Percentiles rank a stretch among this genome's conserved stretches.
These are phyloP conservation scores for Iberis amara DNA, from an alignment of 441 rosid species.

Conservation along the genomic window DNA sequence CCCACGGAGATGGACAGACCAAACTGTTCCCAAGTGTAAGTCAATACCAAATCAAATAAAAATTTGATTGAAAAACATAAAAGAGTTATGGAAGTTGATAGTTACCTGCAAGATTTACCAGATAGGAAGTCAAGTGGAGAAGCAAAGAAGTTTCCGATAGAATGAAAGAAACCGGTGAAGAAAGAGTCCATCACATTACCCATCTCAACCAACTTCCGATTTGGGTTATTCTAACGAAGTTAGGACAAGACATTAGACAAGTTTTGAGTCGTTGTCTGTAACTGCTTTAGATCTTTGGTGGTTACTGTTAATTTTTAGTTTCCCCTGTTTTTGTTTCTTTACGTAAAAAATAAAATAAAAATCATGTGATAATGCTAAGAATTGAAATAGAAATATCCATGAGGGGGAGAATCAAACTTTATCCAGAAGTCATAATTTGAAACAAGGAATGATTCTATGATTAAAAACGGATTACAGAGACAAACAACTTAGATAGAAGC, in stretches of 20 bases:
- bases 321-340: not conserved
- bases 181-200: conserved; percentile 42
- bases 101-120: conserved; percentile 58
- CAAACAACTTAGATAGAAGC: conserved; percentile 9
- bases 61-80: not conserved
- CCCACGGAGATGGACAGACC: conserved; percentile 43
- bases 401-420: conserved; percentile 12
- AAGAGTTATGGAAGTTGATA: not conserved
- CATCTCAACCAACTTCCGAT: conserved; percentile 25
- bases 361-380: conserved; percentile 10
- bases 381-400: conserved; percentile 16
- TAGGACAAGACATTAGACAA: conserved; percentile 4
- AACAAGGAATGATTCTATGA: conserved; percentile 7
- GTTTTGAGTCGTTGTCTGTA: not conserved
- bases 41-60: not conserved
- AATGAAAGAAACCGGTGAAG: conserved; percentile 34
- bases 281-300: conserved; percentile 24
- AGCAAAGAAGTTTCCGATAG: conserved; percentile 37
- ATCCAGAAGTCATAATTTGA: conserved; percentile 12
- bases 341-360: not conserved
- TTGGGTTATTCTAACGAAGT: not conserved
- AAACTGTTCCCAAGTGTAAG: conserved; percentile 27
- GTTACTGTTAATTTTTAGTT: conserved; percentile 14
- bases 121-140: conserved; percentile 45
- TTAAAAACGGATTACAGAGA: conserved; percentile 19